Conservation (phyloP, 2,329 filamentous ascomycete genomes). For the Fusarium robinianum region DNA sequence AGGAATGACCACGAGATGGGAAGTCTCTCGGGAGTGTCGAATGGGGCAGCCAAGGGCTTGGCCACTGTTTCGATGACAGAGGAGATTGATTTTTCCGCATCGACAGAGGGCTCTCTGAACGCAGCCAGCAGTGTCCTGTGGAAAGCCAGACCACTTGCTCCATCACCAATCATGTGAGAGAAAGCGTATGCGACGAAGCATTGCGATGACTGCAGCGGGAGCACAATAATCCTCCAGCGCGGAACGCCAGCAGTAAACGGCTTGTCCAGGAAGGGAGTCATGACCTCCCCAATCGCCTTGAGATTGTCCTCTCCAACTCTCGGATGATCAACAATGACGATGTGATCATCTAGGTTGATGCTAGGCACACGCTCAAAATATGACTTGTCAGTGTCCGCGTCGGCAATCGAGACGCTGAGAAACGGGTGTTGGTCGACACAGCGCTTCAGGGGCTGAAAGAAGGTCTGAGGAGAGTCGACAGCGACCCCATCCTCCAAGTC, state of each 20-base stretch:
- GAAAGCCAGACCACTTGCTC: constrained; percentile 27
- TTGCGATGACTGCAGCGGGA: constrained; percentile 11
- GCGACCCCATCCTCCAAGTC: constrained; percentile 8
- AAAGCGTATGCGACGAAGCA: constrained; percentile 31
- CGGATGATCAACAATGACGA: constrained; percentile 13
- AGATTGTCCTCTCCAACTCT: background rate
- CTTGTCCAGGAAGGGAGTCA: constrained; percentile 21
- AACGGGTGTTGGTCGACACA: constrained; percentile 30
- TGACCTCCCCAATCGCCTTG: constrained; percentile 11
- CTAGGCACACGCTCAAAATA: constrained; percentile 27
- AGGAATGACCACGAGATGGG: constrained; percentile 34
- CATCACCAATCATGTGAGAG: constrained; percentile 34
- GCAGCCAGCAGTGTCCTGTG: constrained; percentile 30
- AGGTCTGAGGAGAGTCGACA: constrained; percentile 12
- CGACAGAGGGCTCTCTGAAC: background rate
- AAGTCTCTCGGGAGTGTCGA: constrained; percentile 32
- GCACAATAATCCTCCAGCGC: constrained; percentile 30
- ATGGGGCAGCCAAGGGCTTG: constrained; percentile 18
- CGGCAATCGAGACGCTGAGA: constrained; percentile 27
- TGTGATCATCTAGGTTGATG: constrained; percentile 27
- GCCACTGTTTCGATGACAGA: constrained; percentile 5
- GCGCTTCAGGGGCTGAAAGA: constrained; percentile 18
- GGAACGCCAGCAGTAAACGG: constrained; percentile 24
- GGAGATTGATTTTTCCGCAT: background rate
- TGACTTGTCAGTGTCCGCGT: constrained; percentile 25